Base-by-base conservation (phyloP, 768 basidiomycete species). In the Cyathus striatus region DNA sequence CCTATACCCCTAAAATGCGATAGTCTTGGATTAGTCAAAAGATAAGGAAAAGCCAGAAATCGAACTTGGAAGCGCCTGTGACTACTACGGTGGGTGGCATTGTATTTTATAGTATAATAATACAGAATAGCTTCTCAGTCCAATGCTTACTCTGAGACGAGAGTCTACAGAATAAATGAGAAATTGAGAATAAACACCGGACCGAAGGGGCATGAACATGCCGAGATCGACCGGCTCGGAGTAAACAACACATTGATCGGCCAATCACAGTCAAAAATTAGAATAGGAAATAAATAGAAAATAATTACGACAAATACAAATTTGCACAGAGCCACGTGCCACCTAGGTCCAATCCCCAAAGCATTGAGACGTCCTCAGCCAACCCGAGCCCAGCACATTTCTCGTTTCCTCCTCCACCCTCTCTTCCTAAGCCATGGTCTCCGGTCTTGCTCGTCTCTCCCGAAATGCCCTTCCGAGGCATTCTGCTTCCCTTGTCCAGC, bases 61-160 rank as follows among this genome's bases (percentile, higher is more conserved):
- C 43, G 27, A 49, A 87, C 86, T 74, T 89, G 42, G 88, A 93
- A 16, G 88, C 92, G 42, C 94, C 93, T 44, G 92, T 89, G 50
- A 95, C 72, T 42, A 93, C 59, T 23, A 93, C 70, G 41, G 35
- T 54, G 48, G 52, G 60, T 58, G 44, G 35, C 40, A 43, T 45
- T 27, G 42, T 25, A 25, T 36, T 30, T 38, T 6, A 20, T 26
- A 43, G 40, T 23, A 22, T 32, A 24, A 16, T 33, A 23, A 22
- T 13, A 40, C 24, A 25, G 34, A 37, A 25, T 44, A 10, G 24
- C 23, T 3, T n/a, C 40, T 35, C 42, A 43, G 50, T 10, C 50
- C 48, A 43, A 27, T 13, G 32, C n/a, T 9, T 9, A 30, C 27
- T 30, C 27, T n/a, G 27, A 30, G n/a, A n/a, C n/a, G n/a, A n/a